Base-by-base conservation (phyloP, 1,284 basidiomycete genomes). In the Ustilago bromivora region DNA sequence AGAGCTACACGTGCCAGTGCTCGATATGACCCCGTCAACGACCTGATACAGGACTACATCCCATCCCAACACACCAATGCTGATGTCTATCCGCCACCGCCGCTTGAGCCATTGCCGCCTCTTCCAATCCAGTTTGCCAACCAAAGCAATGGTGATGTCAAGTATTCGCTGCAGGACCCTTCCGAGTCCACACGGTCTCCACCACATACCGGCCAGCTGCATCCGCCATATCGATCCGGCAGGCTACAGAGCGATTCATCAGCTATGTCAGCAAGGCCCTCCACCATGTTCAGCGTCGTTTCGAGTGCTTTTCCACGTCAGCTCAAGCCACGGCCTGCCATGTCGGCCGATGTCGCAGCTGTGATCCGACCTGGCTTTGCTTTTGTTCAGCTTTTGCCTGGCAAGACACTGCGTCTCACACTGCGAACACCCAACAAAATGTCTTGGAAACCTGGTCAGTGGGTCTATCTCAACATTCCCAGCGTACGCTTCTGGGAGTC, bases 371-470 rank as follows among this genome's bases (percentile, higher is more conserved):
- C 89, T 7, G 92, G 92, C 2, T 94, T 90, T 85, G 92, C 91
- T 0, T 91, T 92, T 61, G 92, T 91, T 1, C 92, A 94, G 82
- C 88, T 94, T 2, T 88, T 95, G 12, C 91, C 94, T 0, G 94
- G 94, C 3, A 89, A 91, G 17, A 94, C 92, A 3, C 87, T 95
- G 19, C 91, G 94, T 23, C 86, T 95, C 23, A 91, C 92, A 0
- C 87, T 94, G 46, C 88, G 91, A 49, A 89, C 92, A 0, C 89
- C 91, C 0, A 72, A 77, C 57, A 74, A 74, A 47, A 73, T 86
- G 68, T 73, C 72, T 6, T 95, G 93, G 93, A 89, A 90, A 5
- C 91, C 94, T 0, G 94, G 94, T 5, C 92, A 94, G 84, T 92
- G 93, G 85, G 90, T 94, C 77, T 89, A 93, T 28, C 89, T 95